Percentiles rank a stretch among this genome's conserved stretches.
These are phyloP conservation scores for Tylopilus plumbeoviolaceoides DNA, from an alignment of 768 basidiomycete genomes.

Conservation along the genomic window DNA sequence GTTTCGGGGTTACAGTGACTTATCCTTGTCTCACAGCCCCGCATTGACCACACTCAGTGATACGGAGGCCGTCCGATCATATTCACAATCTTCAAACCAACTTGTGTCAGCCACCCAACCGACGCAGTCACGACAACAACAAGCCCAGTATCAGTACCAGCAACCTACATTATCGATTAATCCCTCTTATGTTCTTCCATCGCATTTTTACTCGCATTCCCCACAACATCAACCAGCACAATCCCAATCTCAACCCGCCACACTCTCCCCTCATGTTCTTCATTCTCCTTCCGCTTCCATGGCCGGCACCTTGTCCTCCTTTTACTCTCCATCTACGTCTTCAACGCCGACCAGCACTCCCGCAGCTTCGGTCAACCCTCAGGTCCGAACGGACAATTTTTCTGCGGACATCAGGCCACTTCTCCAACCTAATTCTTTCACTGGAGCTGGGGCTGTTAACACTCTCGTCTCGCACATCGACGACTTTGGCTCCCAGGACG, in stretches of 20 bases:
- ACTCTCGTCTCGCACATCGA: constrained; percentile 56
- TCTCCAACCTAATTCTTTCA: constrained; percentile 56
- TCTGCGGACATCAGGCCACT: constrained; percentile 49
- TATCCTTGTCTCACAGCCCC: constrained; percentile 40
- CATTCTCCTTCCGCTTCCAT: constrained; percentile 49
- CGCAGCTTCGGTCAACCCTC: constrained; percentile 36
- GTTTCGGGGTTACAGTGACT: constrained; percentile 11
- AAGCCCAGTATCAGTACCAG: constrained; percentile 37
- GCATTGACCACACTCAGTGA: constrained; percentile 57
- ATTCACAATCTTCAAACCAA: constrained; percentile 41
- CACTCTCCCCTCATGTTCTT: constrained; percentile 66
- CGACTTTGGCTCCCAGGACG: constrained; percentile 58
- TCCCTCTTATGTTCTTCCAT: constrained; percentile 36
- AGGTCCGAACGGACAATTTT: constrained; percentile 56
- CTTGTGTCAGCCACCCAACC: constrained; percentile 33
- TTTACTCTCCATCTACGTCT: constrained; percentile 34
- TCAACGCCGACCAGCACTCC: constrained; percentile 27
- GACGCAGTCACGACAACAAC: constrained; percentile 34
- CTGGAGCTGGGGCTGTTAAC: constrained; percentile 64
- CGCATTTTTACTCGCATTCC: constrained; percentile 36
- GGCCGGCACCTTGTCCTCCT: constrained; percentile 33
- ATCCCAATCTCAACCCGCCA: constrained; percentile 46
- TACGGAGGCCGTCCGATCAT: constrained; percentile 42
- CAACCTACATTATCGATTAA: constrained; percentile 41
- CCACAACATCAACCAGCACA: constrained; percentile 27